phyloP scores from a whole-genome alignment of 257 asterid species.

The Mentha longifolia region DNA sequence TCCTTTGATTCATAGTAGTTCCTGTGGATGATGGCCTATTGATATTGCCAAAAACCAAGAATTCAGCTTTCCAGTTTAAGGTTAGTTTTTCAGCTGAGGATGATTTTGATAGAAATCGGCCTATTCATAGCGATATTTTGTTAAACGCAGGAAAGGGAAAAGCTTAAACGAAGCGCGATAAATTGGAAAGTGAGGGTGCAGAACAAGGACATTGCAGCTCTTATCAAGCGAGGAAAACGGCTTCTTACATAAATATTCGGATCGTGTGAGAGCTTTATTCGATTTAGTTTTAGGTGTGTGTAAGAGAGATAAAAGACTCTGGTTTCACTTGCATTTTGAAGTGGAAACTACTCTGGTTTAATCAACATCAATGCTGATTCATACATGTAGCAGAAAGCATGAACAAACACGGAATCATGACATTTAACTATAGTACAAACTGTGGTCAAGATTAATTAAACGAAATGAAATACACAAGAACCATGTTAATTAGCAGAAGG shows the following conservation, averaged over 20 bases:
- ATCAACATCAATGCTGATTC: not conserved
- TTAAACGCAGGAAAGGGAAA: slow-evolving; percentile 44
- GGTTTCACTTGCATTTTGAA: no score
- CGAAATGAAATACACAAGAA: slow-evolving; percentile 1
- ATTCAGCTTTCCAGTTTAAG: slow-evolving; percentile 55
- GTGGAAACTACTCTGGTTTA: no score
- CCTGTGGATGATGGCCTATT: slow-evolving; percentile 51
- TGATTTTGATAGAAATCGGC: not conserved
- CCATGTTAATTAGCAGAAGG: not conserved
- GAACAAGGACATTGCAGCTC: slow-evolving; percentile 47
- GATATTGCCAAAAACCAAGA: slow-evolving; percentile 43
- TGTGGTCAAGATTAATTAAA: not conserved
- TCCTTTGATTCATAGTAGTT: slow-evolving; percentile 38
- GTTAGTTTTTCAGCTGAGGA: slow-evolving; percentile 30
- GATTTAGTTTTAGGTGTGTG: not conserved
- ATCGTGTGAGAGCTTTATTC: no score
- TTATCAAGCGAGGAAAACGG: slow-evolving; percentile 54
- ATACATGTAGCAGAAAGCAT: not conserved
- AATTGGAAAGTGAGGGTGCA: slow-evolving; percentile 50
- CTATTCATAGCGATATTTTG: not conserved
- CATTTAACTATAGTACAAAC: not conserved
- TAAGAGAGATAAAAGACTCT: no score
- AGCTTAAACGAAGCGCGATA: slow-evolving; percentile 45
- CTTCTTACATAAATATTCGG: slow-evolving; percentile 35
- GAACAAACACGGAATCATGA: not conserved